phyloP scores from a whole-genome alignment of 805 yeast species.

The Jamesozyma gamospora region DNA sequence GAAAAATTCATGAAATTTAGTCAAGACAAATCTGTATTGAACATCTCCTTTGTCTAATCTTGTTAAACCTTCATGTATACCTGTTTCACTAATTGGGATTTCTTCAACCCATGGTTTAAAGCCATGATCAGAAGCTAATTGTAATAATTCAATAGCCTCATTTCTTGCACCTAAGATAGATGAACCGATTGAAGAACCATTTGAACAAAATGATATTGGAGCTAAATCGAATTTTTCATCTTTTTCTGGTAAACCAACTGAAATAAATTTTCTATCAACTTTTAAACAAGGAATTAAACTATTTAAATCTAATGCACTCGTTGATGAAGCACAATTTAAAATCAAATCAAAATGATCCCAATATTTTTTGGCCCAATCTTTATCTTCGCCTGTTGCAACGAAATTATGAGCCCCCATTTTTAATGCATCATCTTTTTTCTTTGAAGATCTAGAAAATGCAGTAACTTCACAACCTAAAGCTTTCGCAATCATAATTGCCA shows the following conservation, averaged over 20 bases:
- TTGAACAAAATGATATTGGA: neutral
- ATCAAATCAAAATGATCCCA: slow-evolving; percentile 1
- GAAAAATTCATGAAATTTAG: slow-evolving; percentile 1
- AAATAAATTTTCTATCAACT: slow-evolving; percentile 1
- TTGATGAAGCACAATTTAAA: slow-evolving; percentile 1
- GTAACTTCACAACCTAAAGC: slow-evolving; percentile 2
- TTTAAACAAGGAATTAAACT: slow-evolving; percentile 1
- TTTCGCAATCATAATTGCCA: slow-evolving; percentile 3
- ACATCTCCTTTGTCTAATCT: slow-evolving; percentile 2
- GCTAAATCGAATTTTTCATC: slow-evolving; percentile 1
- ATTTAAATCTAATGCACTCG: neutral
- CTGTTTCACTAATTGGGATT: neutral
- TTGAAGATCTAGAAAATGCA: neutral
- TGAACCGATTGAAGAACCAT: slow-evolving; percentile 1
- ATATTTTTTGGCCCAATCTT: neutral
- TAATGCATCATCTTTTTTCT: slow-evolving; percentile 1
- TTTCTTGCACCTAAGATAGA: slow-evolving; percentile 1
- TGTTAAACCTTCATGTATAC: slow-evolving; percentile 2
- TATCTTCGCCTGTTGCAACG: slow-evolving; percentile 1
- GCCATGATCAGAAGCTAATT: neutral
- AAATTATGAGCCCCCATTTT: slow-evolving; percentile 3
- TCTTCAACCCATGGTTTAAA: slow-evolving; percentile 1
- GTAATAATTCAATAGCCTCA: slow-evolving; percentile 1
- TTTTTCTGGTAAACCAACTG: slow-evolving; percentile 2
- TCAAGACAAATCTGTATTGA: slow-evolving; percentile 2